Conservation (phyloP, 106 monocot species). For the Dioscorea zingiberensis region DNA sequence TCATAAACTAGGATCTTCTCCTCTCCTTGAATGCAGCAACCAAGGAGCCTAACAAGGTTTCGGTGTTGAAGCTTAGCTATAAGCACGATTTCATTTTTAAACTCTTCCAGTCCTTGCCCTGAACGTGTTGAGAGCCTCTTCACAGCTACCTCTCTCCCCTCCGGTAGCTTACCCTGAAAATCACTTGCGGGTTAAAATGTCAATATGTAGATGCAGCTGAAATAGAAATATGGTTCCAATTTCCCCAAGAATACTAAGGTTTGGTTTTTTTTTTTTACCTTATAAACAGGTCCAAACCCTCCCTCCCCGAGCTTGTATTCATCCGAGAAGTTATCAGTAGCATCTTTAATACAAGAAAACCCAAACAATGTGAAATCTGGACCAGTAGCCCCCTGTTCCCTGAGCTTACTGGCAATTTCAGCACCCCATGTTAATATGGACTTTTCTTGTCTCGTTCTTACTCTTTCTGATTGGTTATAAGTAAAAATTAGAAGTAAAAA, state of each 20-base stretch:
- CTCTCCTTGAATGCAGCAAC: constrained; percentile 10
- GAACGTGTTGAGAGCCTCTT: constrained; percentile 14
- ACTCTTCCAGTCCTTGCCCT: constrained; percentile 11
- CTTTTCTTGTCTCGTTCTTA: not conserved
- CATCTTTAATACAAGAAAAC: constrained; percentile 11
- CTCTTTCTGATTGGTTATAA: constrained; percentile 1
- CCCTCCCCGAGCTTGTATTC: constrained; percentile 20
- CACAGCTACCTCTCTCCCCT: constrained; percentile 13
- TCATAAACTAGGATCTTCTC: constrained; percentile 10
- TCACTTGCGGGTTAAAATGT: not conserved
- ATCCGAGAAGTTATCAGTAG: constrained; percentile 26
- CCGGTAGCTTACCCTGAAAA: not conserved
- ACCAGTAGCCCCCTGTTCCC: constrained; percentile 3
- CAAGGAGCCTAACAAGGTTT: constrained; percentile 15
- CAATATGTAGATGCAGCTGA: not conserved
- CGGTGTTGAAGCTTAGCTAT: constrained; percentile 13
- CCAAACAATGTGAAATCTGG: constrained; percentile 10
- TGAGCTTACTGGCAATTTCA: not conserved
- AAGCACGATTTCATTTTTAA: constrained; percentile 13
- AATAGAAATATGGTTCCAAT: not conserved
- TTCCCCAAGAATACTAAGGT: not conserved
- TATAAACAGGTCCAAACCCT: constrained; percentile 37
- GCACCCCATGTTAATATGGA: not conserved
- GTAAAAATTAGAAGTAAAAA: not conserved
- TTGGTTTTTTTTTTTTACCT: constrained; percentile 26